phyloP scores from a whole-genome alignment of 139 green algal genomes.

The Coccomyxa sp. region DNA sequence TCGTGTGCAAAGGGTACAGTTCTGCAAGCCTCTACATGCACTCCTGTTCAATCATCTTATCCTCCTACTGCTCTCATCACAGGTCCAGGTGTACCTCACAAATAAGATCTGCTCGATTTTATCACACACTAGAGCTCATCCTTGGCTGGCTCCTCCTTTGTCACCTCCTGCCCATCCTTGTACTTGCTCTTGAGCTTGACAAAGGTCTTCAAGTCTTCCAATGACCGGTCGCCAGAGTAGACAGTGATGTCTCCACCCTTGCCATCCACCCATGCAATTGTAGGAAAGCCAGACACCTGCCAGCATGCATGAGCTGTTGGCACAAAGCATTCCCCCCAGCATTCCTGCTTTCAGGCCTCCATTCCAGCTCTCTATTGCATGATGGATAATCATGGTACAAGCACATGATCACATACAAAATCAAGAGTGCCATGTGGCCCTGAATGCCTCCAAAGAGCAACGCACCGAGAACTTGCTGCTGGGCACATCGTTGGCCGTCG shows the following conservation, averaged over 20 bases:
- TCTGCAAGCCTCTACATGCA: no score
- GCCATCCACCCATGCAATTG: conserved; percentile 27
- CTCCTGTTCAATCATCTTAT: no score
- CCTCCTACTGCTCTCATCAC: no score
- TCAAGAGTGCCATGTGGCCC: background rate
- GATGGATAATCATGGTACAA: background rate
- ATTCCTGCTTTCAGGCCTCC: background rate
- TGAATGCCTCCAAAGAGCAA: background rate
- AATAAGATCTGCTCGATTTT: background rate
- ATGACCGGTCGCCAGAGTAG: conserved; percentile 23
- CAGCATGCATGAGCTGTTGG: background rate
- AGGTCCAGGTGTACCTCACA: no score
- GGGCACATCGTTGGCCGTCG: conserved; percentile 55
- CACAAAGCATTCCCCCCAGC: background rate
- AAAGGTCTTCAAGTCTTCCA: conserved; percentile 31
- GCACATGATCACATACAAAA: background rate
- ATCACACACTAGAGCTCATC: background rate
- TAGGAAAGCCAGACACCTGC: conserved; percentile 40
- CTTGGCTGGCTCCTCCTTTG: conserved; percentile 4
- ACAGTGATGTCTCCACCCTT: conserved; percentile 8
- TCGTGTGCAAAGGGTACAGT: no score
- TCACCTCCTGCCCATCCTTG: background rate
- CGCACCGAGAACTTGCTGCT: conserved; percentile 22
- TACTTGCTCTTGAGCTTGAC: background rate
- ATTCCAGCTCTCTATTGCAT: background rate